These are phyloP conservation scores for Grifola frondosa DNA, from an alignment of 1,284 basidiomycete genomes.

Conservation along the genomic window DNA sequence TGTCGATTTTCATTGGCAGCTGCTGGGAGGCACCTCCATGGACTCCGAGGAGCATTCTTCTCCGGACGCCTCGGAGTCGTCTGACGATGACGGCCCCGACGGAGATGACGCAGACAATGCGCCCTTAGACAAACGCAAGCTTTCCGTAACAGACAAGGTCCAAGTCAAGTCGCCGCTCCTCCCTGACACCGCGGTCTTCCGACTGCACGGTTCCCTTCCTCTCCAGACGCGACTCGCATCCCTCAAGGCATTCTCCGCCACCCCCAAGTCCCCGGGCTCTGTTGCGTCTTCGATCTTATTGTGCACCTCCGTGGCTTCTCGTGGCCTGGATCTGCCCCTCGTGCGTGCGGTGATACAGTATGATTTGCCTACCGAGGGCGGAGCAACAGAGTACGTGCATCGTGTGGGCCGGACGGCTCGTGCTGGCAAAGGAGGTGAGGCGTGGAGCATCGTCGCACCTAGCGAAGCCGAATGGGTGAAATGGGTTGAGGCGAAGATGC, in stretches of 20 bases:
- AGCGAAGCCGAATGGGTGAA: slow-evolving; percentile 87
- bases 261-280: slow-evolving; percentile 33
- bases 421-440: slow-evolving; percentile 84
- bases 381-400: slow-evolving; percentile 96
- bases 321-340: slow-evolving; percentile 96
- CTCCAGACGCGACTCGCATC: slow-evolving; percentile 81
- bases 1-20: slow-evolving; percentile 94
- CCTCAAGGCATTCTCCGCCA: slow-evolving; percentile 75
- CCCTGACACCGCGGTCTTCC: slow-evolving; percentile 80
- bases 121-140: slow-evolving; percentile 20
- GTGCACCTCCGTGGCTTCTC: slow-evolving; percentile 96
- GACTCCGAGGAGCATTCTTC: slow-evolving; percentile 43
- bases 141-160: slow-evolving; percentile 40
- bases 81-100: slow-evolving; percentile 21
- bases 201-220: slow-evolving; percentile 93
- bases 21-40: slow-evolving; percentile 84
- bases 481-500: slow-evolving; percentile 85
- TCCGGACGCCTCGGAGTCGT: slow-evolving; percentile 17
- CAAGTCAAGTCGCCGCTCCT: slow-evolving; percentile 73
- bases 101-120: slow-evolving; percentile 31
- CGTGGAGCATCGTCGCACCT: slow-evolving; percentile 90
- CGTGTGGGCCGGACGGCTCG: slow-evolving; percentile 96
- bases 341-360: slow-evolving; percentile 95
- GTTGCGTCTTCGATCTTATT: slow-evolving; percentile 72
- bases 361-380: slow-evolving; percentile 96